Evolutionary conservation across 177 flowering plant species (phyloP), one percentile per base, ranked within the genome.

Genomic region (Vitis hybrid): DNA sequence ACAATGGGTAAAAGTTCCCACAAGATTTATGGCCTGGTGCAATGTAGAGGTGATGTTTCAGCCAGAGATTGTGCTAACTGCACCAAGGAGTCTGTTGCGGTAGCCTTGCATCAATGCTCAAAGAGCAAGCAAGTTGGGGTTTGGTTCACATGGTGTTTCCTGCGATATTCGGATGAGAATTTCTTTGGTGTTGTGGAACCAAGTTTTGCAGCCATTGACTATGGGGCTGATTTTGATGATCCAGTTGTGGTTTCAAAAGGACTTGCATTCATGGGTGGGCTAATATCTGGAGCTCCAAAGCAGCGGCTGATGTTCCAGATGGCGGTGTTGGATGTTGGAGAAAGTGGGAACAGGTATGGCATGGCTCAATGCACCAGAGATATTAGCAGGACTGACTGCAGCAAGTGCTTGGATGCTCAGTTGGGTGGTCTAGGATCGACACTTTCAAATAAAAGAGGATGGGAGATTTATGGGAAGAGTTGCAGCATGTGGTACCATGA

Each of bases 401-500:
- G 65, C 39, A 62, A 52, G 59, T 76, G 78, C 72, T 56, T 76
- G 59, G 51, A 67, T n/a, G 16, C 45, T 67, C 68, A 57, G 20
- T 53, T 71, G 20, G 39, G 3, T 59, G 10, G 20, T 39, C 63
- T 65, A 16, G 53, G 51, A 63, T 65, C 57, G 5, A 53, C 31
- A 1, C 11, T 66, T 65, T 66, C 58, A 3, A 51, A 65, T 29
- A 68, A 50, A 31, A 65, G 69, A 58, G 50, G 13, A 15, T 71
- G 72, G 74, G 78, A 71, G 16, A 66, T 75, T 48, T 61, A 58
- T 55, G 71, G 66, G 15, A n/a, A 50, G 10, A 70, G 76, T 49
- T 78, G 81, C 34, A 59, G 67, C 55, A 65, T 78, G 78, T 72
- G 68, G 81, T 72, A 75, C 69, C 66, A 73, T 31, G 74, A 79